These are phyloP conservation scores for Scheffersomyces quercinus DNA, from an alignment of 1,139 yeast species.

Conservation along the genomic window DNA sequence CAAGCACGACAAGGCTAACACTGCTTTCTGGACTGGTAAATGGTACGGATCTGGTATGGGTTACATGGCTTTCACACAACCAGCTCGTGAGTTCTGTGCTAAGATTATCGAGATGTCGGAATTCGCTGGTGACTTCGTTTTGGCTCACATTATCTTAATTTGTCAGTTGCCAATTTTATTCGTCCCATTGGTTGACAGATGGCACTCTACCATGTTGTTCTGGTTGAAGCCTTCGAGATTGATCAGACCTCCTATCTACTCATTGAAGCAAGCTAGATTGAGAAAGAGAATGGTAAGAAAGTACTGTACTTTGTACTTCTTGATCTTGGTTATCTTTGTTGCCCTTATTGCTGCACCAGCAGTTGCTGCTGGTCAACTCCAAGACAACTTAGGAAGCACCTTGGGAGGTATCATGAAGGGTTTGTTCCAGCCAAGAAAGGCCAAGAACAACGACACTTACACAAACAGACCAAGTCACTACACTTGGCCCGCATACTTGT, in stretches of 20 bases:
- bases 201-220: slow-evolving; percentile 98
- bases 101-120: slow-evolving; percentile 92
- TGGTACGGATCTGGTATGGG: slow-evolving; percentile 98
- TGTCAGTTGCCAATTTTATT: slow-evolving; percentile 84
- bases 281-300: slow-evolving; percentile 98
- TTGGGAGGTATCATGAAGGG: slow-evolving; percentile 51
- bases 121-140: slow-evolving; percentile 93
- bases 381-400: slow-evolving; percentile 29
- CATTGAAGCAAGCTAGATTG: slow-evolving; percentile 93
- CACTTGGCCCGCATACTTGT: slow-evolving; percentile 51
- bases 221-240: slow-evolving; percentile 98
- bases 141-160: slow-evolving; percentile 88
- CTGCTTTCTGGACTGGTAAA: slow-evolving; percentile 99
- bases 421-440: slow-evolving; percentile 85
- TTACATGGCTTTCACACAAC: slow-evolving; percentile 95
- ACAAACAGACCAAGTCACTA: slow-evolving; percentile 46
- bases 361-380: slow-evolving; percentile 52
- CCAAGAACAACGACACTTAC: slow-evolving; percentile 83
- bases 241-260: slow-evolving; percentile 98
- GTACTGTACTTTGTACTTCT: slow-evolving; percentile 81
- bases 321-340: slow-evolving; percentile 67
- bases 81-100: slow-evolving; percentile 93
- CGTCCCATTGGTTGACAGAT: slow-evolving; percentile 89
- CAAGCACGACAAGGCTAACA: slow-evolving; percentile 93
- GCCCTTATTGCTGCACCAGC: slow-evolving; percentile 92